Evolutionary conservation across 306 rosid species (phyloP).

Genomic region (Lithocarpus polystachyus): DNA sequence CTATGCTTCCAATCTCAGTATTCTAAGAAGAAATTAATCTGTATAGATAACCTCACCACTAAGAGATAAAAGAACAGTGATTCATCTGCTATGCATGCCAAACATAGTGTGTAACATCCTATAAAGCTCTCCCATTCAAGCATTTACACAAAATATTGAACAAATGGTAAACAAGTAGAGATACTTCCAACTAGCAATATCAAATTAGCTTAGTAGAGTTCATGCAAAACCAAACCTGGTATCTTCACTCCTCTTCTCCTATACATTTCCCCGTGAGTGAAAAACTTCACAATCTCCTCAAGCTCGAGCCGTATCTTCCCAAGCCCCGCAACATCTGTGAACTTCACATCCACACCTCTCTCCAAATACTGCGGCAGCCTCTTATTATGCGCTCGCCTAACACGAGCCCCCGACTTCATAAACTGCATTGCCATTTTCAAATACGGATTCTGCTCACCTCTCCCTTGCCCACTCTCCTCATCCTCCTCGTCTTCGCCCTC

Average conservation of each 20-base stretch:
- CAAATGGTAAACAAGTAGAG: too few species aligned
- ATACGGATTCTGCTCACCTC: slow-evolving; percentile 70
- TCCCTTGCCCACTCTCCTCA: slow-evolving; percentile 61
- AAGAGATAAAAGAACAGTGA: background rate
- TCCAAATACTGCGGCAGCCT: slow-evolving; percentile 87
- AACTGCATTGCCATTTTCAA: slow-evolving; percentile 92
- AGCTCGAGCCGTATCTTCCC: slow-evolving; percentile 97
- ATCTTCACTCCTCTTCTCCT: slow-evolving; percentile 93
- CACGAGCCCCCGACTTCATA: slow-evolving; percentile 96
- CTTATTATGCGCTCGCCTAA: slow-evolving; percentile 67
- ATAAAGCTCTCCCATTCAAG: background rate
- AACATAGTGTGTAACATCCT: background rate
- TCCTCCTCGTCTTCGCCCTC: slow-evolving; percentile 52
- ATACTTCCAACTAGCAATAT: background rate
- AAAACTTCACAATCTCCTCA: slow-evolving; percentile 98
- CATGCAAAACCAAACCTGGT: slow-evolving; percentile 57
- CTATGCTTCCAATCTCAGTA: background rate
- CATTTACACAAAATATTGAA: background rate
- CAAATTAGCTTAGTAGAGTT: slow-evolving; percentile 12
- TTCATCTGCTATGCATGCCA: background rate
- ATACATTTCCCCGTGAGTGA: slow-evolving; percentile 96
- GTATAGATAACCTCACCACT: background rate
- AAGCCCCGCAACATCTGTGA: slow-evolving; percentile 89
- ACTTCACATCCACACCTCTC: slow-evolving; percentile 92
- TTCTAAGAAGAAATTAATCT: background rate